Evolutionary conservation across 2,329 filamentous ascomycete genomes (phyloP).

Genomic region (Microdochium nivale): DNA sequence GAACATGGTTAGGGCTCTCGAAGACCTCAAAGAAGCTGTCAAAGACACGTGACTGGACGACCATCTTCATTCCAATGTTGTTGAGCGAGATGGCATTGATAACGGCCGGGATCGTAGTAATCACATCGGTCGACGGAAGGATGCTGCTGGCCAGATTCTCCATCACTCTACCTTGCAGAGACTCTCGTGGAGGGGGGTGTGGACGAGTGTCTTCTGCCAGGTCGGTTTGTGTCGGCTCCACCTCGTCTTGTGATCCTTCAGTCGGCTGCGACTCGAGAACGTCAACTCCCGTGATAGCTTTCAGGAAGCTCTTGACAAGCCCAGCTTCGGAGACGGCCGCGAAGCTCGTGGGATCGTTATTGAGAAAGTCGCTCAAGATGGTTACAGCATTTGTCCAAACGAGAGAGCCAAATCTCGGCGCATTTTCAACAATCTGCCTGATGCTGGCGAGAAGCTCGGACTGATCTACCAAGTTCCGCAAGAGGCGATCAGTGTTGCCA

Average conservation of each 20-base stretch:
- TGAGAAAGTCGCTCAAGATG: slow-evolving; percentile 91
- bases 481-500: slow-evolving; percentile 78
- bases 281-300: slow-evolving; percentile 59
- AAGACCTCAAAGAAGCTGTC: slow-evolving; percentile 94
- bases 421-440: slow-evolving; percentile 72
- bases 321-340: slow-evolving; percentile 91
- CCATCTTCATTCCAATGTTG: slow-evolving; percentile 76
- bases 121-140: slow-evolving; percentile 79
- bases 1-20: slow-evolving; percentile 82
- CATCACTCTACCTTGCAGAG: slow-evolving; percentile 34
- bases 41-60: slow-evolving; percentile 73
- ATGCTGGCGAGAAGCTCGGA: slow-evolving; percentile 74
- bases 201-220: slow-evolving; percentile 25
- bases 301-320: slow-evolving; percentile 76
- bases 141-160: slow-evolving; percentile 59
- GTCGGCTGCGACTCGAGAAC: slow-evolving; percentile 25
- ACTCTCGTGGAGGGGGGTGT: slow-evolving; percentile 44
- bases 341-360: slow-evolving; percentile 97
- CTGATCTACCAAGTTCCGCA: slow-evolving; percentile 92
- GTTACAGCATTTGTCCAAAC: slow-evolving; percentile 94
- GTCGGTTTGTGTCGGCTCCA: slow-evolving; percentile 15
- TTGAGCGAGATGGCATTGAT: slow-evolving; percentile 94
- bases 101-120: slow-evolving; percentile 75
- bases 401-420: slow-evolving; percentile 74
- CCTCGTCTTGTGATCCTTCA: slow-evolving; percentile 17